phyloP scores from a whole-genome alignment of 257 asterid species.

The Nicotiana paniculata region DNA sequence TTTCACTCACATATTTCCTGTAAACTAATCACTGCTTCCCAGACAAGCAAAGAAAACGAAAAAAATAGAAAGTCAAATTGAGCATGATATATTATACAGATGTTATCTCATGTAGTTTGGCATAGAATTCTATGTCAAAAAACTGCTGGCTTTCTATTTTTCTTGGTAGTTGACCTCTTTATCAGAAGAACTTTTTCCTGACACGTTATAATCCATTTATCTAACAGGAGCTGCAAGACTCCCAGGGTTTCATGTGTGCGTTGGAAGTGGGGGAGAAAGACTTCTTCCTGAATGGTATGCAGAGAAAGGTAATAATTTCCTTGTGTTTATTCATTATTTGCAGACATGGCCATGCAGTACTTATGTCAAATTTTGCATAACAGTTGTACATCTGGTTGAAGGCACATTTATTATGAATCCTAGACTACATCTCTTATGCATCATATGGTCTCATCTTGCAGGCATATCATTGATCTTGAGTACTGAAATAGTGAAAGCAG shows the following conservation, averaged over 20 bases:
- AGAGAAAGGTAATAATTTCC: conserved; percentile 57
- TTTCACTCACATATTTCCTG: background rate
- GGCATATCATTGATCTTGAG: conserved; percentile 82
- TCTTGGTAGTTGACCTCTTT: background rate
- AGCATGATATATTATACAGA: background rate
- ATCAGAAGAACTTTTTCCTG: background rate
- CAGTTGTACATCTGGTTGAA: background rate
- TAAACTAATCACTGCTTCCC: background rate
- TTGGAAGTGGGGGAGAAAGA: conserved; percentile 99
- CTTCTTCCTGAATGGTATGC: conserved; percentile 92
- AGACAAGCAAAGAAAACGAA: background rate
- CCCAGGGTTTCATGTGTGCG: conserved; percentile 90
- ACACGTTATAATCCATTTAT: conserved; percentile 6
- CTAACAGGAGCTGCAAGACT: conserved; percentile 86
- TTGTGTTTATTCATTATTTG: background rate
- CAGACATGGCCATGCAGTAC: background rate
- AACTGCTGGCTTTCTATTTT: background rate
- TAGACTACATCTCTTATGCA: conserved; percentile 3
- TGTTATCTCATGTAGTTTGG: background rate
- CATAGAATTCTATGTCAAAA: background rate
- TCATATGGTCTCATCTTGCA: conserved; percentile 18
- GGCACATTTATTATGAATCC: background rate
- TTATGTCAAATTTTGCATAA: background rate
- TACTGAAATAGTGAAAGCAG: conserved; percentile 85
- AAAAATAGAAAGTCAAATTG: background rate